These are phyloP conservation scores for Pseudogymnoascus sp. DNA, from an alignment of 2,329 filamentous ascomycete species.

Conservation along the genomic window DNA sequence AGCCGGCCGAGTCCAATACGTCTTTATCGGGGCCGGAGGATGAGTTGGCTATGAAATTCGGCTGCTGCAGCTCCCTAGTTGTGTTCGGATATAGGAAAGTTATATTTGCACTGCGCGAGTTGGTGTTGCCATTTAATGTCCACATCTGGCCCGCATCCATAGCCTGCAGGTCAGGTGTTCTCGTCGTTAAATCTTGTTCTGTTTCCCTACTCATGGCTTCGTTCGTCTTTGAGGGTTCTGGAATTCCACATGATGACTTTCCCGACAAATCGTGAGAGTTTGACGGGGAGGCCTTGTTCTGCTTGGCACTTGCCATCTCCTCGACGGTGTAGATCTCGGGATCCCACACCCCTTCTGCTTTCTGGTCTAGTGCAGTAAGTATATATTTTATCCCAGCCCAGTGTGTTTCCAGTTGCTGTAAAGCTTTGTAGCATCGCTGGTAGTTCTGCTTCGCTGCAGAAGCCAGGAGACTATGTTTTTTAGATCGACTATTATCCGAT, in stretches of 20 bases:
- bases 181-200: not conserved
- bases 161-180: not conserved
- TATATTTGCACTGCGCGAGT: constrained; percentile 74
- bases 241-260: not conserved
- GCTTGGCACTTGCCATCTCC: constrained; percentile 66
- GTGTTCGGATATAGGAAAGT: constrained; percentile 58
- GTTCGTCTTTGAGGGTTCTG: not conserved
- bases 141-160: constrained; percentile 34
- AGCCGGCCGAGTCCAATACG: not conserved
- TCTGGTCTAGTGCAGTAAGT: constrained; percentile 75
- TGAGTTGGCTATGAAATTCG: not conserved
- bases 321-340: constrained; percentile 59
- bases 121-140: constrained; percentile 77
- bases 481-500: not conserved
- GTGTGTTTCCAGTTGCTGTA: constrained; percentile 69
- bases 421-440: constrained; percentile 73
- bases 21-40: not conserved
- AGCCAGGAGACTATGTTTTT: not conserved
- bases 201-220: not conserved
- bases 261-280: not conserved
- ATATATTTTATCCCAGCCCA: constrained; percentile 87
- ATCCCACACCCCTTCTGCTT: constrained; percentile 66
- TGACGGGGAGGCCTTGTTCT: not conserved
- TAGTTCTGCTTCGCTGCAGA: constrained; percentile 37
- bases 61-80: constrained; percentile 16